phyloP scores from a whole-genome alignment of 305 asterid genomes.

The Fraxinus greggii region DNA sequence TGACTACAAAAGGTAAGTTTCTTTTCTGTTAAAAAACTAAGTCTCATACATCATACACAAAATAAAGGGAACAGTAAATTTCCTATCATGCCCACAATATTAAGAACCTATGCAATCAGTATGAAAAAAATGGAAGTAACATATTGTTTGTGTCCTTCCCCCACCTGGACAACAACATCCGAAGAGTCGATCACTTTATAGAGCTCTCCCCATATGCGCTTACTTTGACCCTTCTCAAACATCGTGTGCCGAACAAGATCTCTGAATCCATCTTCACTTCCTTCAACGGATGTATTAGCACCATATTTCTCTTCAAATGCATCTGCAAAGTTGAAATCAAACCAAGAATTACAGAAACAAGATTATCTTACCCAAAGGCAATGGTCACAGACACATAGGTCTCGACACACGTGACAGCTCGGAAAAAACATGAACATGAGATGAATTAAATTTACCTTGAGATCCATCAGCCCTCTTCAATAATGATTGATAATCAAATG shows the following conservation, averaged over 20 bases:
- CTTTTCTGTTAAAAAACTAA: not conserved
- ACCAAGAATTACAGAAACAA: constrained; percentile 10
- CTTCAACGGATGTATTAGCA: constrained; percentile 58
- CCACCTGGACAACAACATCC: constrained; percentile 89
- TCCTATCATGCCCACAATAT: not conserved
- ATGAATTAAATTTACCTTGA: constrained; percentile 57
- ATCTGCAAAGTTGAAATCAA: constrained; percentile 38
- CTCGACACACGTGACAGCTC: not conserved
- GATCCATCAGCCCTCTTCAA: constrained; percentile 75
- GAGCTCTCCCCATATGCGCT: constrained; percentile 99
- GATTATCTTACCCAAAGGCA: not conserved
- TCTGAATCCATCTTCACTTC: constrained; percentile 73
- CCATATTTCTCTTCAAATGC: constrained; percentile 73
- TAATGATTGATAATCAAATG: constrained; percentile 70
- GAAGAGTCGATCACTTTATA: constrained; percentile 97
- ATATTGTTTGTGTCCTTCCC: not conserved
- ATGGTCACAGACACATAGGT: not conserved
- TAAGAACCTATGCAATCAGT: not conserved
- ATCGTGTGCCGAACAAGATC: constrained; percentile 90
- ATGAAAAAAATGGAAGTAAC: not conserved
- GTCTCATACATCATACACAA: not conserved
- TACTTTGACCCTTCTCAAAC: constrained; percentile 98
- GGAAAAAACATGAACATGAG: constrained; percentile 10
- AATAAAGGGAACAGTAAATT: not conserved
- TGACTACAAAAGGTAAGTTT: constrained; percentile 1